Conservation (phyloP, 129 eudicot species). For the Tanacetum coccineum region DNA sequence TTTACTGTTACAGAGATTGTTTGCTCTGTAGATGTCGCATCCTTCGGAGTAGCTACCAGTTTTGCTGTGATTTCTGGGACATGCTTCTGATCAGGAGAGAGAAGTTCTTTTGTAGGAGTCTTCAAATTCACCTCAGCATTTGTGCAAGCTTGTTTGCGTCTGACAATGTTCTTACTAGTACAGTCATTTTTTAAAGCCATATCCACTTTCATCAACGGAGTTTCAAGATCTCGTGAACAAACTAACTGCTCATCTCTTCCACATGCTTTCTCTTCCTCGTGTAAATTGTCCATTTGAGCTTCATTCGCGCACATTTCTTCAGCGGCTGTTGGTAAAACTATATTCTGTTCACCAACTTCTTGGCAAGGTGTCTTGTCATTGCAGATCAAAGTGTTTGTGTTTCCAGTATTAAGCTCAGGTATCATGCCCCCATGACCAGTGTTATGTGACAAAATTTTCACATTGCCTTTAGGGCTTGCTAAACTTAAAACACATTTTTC, state of each 20-base stretch:
- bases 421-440: slow-evolving; percentile 14
- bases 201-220: slow-evolving; percentile 19
- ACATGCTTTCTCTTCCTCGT: slow-evolving; percentile 24
- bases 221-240: slow-evolving; percentile 22
- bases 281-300: slow-evolving; percentile 23
- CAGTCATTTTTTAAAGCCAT: slow-evolving; percentile 21
- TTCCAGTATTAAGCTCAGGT: slow-evolving; percentile 6
- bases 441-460: slow-evolving; percentile 12
- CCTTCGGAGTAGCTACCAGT: slow-evolving; percentile 23
- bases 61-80: slow-evolving; percentile 22
- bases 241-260: slow-evolving; percentile 30
- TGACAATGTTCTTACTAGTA: slow-evolving; percentile 10
- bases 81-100: slow-evolving; percentile 34
- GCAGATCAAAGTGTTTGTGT: slow-evolving; percentile 10
- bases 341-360: slow-evolving; percentile 30
- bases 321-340: slow-evolving; percentile 20
- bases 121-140: slow-evolving; percentile 13
- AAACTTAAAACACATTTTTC: slow-evolving; percentile 12
- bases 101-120: slow-evolving; percentile 18
- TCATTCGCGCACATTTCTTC: slow-evolving; percentile 21
- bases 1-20: slow-evolving; percentile 20
- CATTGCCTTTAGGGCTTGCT: slow-evolving; percentile 7
- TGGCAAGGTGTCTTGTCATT: slow-evolving; percentile 22
- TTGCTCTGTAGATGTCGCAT: slow-evolving; percentile 24
- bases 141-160: slow-evolving; percentile 16